Evolutionary conservation across 495 filamentous ascomycete species (phyloP).

Genomic region (Penicillium taxi): DNA sequence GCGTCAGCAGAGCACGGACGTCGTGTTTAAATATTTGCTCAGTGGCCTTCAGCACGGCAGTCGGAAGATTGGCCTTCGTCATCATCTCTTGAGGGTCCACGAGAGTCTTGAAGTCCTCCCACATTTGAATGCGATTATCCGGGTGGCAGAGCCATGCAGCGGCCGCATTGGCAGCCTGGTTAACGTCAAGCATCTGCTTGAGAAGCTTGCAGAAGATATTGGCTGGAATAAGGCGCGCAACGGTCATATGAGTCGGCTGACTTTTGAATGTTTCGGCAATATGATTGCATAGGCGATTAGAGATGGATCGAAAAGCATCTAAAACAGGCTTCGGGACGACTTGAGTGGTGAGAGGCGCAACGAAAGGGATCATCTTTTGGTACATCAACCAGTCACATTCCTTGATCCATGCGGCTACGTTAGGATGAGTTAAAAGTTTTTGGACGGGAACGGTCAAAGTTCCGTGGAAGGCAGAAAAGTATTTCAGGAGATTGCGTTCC

Average conservation of each 20-base stretch:
- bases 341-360: constrained; percentile 76
- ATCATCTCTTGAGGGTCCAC: constrained; percentile 59
- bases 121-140: constrained; percentile 65
- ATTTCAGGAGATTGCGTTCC: constrained; percentile 86
- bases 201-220: constrained; percentile 80
- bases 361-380: constrained; percentile 87
- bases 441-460: constrained; percentile 96
- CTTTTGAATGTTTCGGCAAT: constrained; percentile 70
- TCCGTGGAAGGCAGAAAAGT: constrained; percentile 93
- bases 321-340: constrained; percentile 79
- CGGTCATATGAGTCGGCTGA: constrained; percentile 72
- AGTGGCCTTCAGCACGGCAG: constrained; percentile 37
- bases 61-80: constrained; percentile 34
- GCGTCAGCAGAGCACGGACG: constrained; percentile 59
- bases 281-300: constrained; percentile 66
- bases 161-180: constrained; percentile 63
- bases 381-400: constrained; percentile 94
- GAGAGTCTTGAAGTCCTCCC: constrained; percentile 76
- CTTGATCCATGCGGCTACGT: constrained; percentile 84
- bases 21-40: constrained; percentile 66
- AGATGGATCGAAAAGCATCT: constrained; percentile 75
- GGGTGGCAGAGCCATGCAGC: constrained; percentile 43
- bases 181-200: constrained; percentile 79
- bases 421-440: constrained; percentile 76
- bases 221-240: constrained; percentile 80